Base-by-base conservation (phyloP, 2,329 filamentous ascomycete species). In the Chalaropsis ovoidea region DNA sequence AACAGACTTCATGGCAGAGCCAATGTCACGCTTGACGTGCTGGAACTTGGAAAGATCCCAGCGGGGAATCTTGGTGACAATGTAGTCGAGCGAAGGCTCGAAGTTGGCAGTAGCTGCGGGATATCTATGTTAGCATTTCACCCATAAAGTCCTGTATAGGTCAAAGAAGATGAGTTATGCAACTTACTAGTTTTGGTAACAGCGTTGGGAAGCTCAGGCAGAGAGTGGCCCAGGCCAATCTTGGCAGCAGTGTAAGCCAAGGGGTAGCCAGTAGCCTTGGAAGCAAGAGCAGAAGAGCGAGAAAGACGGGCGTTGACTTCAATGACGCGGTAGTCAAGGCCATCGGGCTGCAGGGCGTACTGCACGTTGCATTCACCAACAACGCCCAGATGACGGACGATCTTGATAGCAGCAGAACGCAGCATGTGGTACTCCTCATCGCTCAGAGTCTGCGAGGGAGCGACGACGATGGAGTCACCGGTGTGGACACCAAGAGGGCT, bases 371-470 rank as follows among this genome's bases (percentile, higher is more conserved):
- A 99, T 80, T 99, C 94, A 76, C 94, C 94, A 61, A 97, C 93
- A 62, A 99, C 94, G 70, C 93, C 93, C 70, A 99, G 82, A 77
- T 99, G 94, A 69, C 94, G 88, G 72, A 99, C 89, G 73, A 99
- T 96, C 82, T 97, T 97, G 81, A 97, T 96, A 60, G 94, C 90
- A 69, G 94, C 92, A 52, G 91, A 90, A 72, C 94, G 90, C 71
- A 99, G 89, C 94, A 99, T 97, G 81, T 99, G 92, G 76, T 97
- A 99, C 77, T 99, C 94, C 80, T 97, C 94, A 72, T 99, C 94
- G 73, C 89, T 95, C 73, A 99, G 81, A 27, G 94, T 99, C 79
- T 99, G 94, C 78, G 89, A 94, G 62, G 94, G 94, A 49, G 94
- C 94, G 68, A 97, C 93, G 69, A 99, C 94, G 72, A 99, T 99